These are phyloP conservation scores for Vigna angularis DNA, from an alignment of 306 rosid genomes.

Conservation along the genomic window DNA sequence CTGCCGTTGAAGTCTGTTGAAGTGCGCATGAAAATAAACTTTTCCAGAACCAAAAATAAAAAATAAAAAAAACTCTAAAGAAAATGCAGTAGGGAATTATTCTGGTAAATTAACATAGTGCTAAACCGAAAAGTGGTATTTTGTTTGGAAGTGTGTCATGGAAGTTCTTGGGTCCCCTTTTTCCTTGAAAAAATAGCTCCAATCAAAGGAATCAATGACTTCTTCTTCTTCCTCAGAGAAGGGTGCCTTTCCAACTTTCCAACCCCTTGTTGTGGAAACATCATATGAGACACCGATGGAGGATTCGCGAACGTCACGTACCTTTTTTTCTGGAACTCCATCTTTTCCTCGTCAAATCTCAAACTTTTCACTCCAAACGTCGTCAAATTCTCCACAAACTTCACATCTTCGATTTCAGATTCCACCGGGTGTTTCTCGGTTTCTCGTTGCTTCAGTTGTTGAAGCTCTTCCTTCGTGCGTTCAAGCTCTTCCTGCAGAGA, in stretches of 20 bases:
- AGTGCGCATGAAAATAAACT: constrained; percentile 11
- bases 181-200: constrained; percentile 77
- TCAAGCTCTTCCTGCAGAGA: constrained; percentile 81
- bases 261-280: constrained; percentile 58
- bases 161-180: constrained; percentile 54
- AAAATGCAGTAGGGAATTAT: constrained; percentile 41
- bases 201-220: constrained; percentile 67
- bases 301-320: constrained; percentile 89
- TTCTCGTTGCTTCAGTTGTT: constrained; percentile 55
- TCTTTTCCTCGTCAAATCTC: constrained; percentile 39
- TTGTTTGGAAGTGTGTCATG: constrained; percentile 35
- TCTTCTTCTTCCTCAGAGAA: constrained; percentile 77
- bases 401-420: constrained; percentile 64
- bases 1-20: background rate
- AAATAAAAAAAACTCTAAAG: constrained; percentile 8
- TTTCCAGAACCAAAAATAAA: too few species aligned
- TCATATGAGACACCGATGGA: constrained; percentile 58
- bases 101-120: background rate
- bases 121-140: constrained; percentile 15
- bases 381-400: constrained; percentile 60
- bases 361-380: constrained; percentile 50
- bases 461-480: constrained; percentile 72
- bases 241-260: constrained; percentile 71
- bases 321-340: constrained; percentile 87
- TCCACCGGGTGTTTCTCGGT: constrained; percentile 53